Percentiles rank a stretch among this genome's conserved stretches.
Conservation (phyloP, 208 protist genomes). For the Trypanosomatidae sp. region DNA sequence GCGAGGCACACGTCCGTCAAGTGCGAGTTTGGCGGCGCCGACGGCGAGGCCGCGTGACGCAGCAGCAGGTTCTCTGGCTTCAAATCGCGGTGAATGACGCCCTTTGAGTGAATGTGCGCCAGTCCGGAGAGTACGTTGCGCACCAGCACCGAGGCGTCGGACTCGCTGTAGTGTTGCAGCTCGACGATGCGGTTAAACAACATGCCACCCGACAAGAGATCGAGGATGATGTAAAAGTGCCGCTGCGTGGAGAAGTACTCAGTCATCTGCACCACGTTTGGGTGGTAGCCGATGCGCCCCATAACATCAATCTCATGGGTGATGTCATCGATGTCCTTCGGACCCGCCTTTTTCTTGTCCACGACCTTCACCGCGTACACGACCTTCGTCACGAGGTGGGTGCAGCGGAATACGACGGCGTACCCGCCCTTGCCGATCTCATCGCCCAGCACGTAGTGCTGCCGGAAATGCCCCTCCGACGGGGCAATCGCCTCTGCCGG, state of each 20-base stretch:
- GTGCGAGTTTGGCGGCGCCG: conserved; percentile 29
- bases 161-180: conserved; percentile 95
- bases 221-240: conserved; percentile 95
- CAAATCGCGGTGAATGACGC: conserved; percentile 99
- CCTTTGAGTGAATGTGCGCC: conserved; percentile 95
- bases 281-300: conserved; percentile 66
- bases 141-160: conserved; percentile 96
- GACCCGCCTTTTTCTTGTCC: conserved; percentile 68
- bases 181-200: conserved; percentile 97
- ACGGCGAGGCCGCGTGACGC: conserved; percentile 86
- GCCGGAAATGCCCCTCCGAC: conserved; percentile 43
- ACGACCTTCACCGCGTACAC: conserved; percentile 82
- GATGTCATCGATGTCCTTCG: conserved; percentile 76
- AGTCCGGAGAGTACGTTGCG: conserved; percentile 96
- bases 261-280: conserved; percentile 91
- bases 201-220: conserved; percentile 98
- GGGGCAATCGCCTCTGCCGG: conserved; percentile 5
- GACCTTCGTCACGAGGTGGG: conserved; percentile 42
- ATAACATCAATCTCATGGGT: conserved; percentile 81
- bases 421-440: conserved; percentile 75
- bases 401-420: conserved; percentile 73
- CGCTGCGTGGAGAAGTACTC: conserved; percentile 91
- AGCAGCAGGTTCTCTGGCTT: conserved; percentile 99
- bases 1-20: conserved; percentile 95
- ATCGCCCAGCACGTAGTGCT: conserved; percentile 49